Conservation (phyloP, 371 early-diverging fungal genomes). For the Mortierella sp. region DNA sequence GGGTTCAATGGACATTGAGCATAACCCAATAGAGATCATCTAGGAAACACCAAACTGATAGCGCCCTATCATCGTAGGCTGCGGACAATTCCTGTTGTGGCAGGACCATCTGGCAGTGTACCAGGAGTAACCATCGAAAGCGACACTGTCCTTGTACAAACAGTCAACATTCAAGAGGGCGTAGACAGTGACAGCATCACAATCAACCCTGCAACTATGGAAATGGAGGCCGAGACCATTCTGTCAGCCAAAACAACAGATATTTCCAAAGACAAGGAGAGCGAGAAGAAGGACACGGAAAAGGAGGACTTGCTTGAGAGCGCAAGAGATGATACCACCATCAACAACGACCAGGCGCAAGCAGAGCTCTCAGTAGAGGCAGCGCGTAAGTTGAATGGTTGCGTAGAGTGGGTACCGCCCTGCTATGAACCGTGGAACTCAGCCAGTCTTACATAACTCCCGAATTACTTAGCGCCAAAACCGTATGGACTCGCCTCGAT, state of each 20-base stretch:
- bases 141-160: constrained; percentile 42
- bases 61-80: constrained; percentile 8
- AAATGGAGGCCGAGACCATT: constrained; percentile 32
- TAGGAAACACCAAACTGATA: neutral
- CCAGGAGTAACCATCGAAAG: constrained; percentile 12
- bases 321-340: constrained; percentile 22
- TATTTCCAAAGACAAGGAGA: constrained; percentile 4
- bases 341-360: constrained; percentile 13
- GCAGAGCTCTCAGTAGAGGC: constrained; percentile 16
- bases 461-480: constrained; percentile 48
- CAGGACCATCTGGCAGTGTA: constrained; percentile 9
- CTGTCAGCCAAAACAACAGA: constrained; percentile 16
- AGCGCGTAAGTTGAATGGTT: constrained; percentile 11
- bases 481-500: constrained; percentile 88
- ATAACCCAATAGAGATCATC: too few species aligned
- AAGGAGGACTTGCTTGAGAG: too few species aligned
- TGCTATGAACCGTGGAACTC: neutral
- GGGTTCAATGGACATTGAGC: too few species aligned
- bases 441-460: neutral
- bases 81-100: constrained; percentile 26
- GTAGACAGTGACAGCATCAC: constrained; percentile 29
- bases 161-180: constrained; percentile 23
- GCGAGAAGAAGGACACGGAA: neutral
- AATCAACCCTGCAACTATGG: constrained; percentile 36
- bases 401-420: neutral